phyloP scores from a whole-genome alignment of 208 protist genomes.

The Trypanosoma lewisi region DNA sequence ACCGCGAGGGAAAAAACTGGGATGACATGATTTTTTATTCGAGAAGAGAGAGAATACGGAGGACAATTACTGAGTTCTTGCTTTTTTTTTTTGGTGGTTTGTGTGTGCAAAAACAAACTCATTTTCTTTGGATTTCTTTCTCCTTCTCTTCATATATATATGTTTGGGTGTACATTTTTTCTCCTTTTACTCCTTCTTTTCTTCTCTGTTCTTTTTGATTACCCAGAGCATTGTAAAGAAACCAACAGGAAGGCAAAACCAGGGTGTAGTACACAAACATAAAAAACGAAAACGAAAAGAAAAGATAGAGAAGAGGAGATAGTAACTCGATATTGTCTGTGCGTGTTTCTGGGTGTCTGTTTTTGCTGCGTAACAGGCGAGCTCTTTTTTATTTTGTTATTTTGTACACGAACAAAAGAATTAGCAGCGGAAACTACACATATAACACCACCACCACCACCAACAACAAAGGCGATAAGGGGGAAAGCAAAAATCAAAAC shows the following conservation, averaged over 20 bases:
- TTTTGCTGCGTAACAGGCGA: background rate
- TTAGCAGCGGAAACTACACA: background rate
- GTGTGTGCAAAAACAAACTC: background rate
- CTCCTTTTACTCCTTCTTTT: constrained; percentile 9
- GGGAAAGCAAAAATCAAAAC: background rate
- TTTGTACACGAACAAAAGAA: constrained; percentile 1
- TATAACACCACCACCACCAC: background rate
- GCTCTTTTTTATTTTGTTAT: constrained; percentile 4
- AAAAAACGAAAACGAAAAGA: constrained; percentile 5
- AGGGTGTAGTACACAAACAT: constrained; percentile 1
- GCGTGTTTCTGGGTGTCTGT: background rate
- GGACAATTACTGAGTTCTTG: too few relatives aligned
- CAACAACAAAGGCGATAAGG: background rate
- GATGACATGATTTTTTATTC: too few relatives aligned
- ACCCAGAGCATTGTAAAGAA: constrained; percentile 1
- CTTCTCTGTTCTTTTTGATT: too few relatives aligned
- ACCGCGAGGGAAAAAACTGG: background rate
- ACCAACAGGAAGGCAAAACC: background rate
- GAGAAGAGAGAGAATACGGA: too few relatives aligned
- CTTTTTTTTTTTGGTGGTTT: background rate
- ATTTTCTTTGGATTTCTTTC: constrained; percentile 13
- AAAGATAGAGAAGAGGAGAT: background rate
- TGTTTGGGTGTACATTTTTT: constrained; percentile 1
- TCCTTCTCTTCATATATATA: background rate
- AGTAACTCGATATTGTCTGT: background rate